Evolutionary conservation across 495 filamentous ascomycete species (phyloP), one percentile per base, ranked within the genome.

Genomic region (Hypoxylon intermedium): DNA sequence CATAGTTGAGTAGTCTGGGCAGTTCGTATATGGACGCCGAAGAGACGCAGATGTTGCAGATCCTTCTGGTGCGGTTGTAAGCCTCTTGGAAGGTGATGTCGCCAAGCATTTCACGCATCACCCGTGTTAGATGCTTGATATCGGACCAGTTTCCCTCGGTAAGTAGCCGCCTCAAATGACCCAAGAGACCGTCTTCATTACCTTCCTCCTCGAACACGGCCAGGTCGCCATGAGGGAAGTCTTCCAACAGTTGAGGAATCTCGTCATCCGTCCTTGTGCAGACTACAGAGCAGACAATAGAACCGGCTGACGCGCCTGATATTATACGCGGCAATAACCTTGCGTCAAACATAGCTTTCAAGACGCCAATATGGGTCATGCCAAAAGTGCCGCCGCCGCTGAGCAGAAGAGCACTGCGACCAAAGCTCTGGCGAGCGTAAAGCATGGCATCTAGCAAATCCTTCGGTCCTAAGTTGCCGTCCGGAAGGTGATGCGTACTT

Each of bases 1-100:
- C 85, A 65, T 96, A 97, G 72, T 98, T 97, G 55, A 98, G 80
- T 6, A 98, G 77, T 34, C 88, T 80, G 0, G 92, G 92, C 12
- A 95, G 82, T 62, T 97, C 93, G 69, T 94, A 96, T 33, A 93
- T 80, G 28, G 89, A 89, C 0, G 89, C 89, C 40, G 89, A 90
- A 0, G 91, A 95, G 15, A 98, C 93, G 59, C 88, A 90, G 42
- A 98, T 97, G 70, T 96, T 97, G 70, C 96, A 81, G 60, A 97
- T 93, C 47, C 92, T 81, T 30, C 90, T 83, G 0, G 92, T 97
- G 9, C 91, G 86, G 69, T 96, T 96, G 77, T 97, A 97, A 12
- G 90, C 91, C 74, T 98, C 93, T 69, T 92, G 90, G 63, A 98
- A 98, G 0, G 93, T 98, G 58, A 96, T 87, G 58, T 95, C 89